Evolutionary conservation across 345 rosid species (phyloP).

Genomic region (Euphorbia pulcherrima): DNA sequence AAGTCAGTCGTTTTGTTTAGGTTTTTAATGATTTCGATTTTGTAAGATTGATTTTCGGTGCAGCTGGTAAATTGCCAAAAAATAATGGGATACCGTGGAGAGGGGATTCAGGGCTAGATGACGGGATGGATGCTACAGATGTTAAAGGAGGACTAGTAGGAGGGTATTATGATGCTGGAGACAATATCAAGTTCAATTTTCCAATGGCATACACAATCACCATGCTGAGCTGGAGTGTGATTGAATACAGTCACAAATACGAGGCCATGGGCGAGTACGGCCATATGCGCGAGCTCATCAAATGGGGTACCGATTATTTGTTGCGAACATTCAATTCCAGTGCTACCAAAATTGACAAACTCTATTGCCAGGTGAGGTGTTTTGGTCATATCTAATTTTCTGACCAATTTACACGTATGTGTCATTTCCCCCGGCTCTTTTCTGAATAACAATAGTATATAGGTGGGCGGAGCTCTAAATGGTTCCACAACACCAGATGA

Average conservation of each 20-base stretch:
- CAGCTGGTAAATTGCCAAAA: slow-evolving; percentile 78
- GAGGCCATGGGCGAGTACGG: slow-evolving; percentile 51
- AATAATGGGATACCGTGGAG: slow-evolving; percentile 68
- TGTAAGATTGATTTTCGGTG: background rate
- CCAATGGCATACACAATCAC: slow-evolving; percentile 90
- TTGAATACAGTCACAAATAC: slow-evolving; percentile 70
- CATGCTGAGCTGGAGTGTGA: slow-evolving; percentile 89
- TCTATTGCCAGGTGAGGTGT: slow-evolving; percentile 50
- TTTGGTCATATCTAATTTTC: no score
- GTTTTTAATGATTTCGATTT: no score
- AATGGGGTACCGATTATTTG: slow-evolving; percentile 85
- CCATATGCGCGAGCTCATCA: slow-evolving; percentile 61
- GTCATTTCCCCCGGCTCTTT: no score
- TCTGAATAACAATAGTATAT: no score
- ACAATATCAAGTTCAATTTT: slow-evolving; percentile 68
- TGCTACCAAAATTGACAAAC: slow-evolving; percentile 52
- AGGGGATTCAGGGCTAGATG: slow-evolving; percentile 60
- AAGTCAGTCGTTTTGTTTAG: slow-evolving; percentile 35
- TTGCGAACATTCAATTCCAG: slow-evolving; percentile 72
- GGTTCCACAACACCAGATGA: slow-evolving; percentile 62
- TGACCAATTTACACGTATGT: background rate
- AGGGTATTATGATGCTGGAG: slow-evolving; percentile 89
- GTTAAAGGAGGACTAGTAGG: slow-evolving; percentile 59
- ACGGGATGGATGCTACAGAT: slow-evolving; percentile 46
- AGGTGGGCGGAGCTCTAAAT: slow-evolving; percentile 68